Evolutionary conservation across 768 basidiomycete species (phyloP), one percentile per base, ranked within the genome.

Genomic region (Mycena latifolia): DNA sequence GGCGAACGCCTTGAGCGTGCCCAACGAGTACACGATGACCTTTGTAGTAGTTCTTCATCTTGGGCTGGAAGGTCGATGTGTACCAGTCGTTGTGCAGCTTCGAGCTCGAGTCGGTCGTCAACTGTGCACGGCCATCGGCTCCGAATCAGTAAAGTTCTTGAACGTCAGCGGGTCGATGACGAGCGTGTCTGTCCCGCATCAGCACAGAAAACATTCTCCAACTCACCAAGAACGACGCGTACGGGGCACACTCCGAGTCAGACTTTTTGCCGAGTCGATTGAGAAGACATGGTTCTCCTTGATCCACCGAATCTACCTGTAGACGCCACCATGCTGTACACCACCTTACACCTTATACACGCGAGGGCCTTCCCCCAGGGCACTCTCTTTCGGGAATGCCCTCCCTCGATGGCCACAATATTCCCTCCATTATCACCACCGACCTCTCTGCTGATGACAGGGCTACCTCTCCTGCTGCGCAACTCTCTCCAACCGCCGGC

Each of bases 1-100:
- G 9, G 90, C 89, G 58, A 80, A 76, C 9, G 80, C 75, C 57
- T 75, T 73, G 33, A 95, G 81, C 0, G 71, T 75, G 17, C 78
- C 82, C 35, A 76, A 74, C 52, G 81, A 77, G 74, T 80, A 92
- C 0, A 99, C 98, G 43, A 95, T 76, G 89, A 0, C 97, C 97
- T 75, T 97, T 98, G 76, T 82, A 84, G 77, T 84, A 96, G 43
- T 90, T 77, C 41, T 84, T 79, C 77, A 99, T 93, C 77, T 84
- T 92, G 0, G 90, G 89, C 70, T 88, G 80, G 82, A 98, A 95
- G 2, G 73, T 81, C 27, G 82, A 66, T 0, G 82, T 86, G 76
- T 98, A 99, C 98, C 98, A 99, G 67, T 93, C 76, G 5, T 76
- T 25, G 24, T 82, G 74, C 60, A 95, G 75, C 55, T 75, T 77